Evolutionary conservation across 129 eudicot genomes (phyloP), one percentile per base, ranked within the genome.

Genomic region (Centella asiatica): DNA sequence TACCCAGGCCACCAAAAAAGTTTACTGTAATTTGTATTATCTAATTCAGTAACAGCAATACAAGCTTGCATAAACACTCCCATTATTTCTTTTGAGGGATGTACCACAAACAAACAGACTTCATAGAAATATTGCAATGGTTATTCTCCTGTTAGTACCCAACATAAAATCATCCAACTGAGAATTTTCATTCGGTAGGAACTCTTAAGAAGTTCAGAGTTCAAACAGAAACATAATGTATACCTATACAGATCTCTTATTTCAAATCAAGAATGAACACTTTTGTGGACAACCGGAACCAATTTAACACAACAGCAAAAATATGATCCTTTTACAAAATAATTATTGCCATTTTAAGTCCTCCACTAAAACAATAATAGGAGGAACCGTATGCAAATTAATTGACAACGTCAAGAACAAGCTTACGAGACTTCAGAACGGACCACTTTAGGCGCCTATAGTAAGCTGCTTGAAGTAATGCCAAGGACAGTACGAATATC

Each of bases 361-460:
- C 57, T 45, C 59, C 55, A n/a, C n/a, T n/a, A n/a, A n/a, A n/a
- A n/a, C 62, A 45, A 32, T 37, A 48, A 23, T 18, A 24, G 15
- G 20, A 55, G 74, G 4, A 31, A 39, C 13, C 42, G 11, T 36
- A 36, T 11, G 12, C 12, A 13, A 3, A 31, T 63, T 80, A 87
- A 85, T 87, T 87, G 74, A 87, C 85, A 10, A 87, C 93, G 51
- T 87, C 95, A 49, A 84, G 84, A 42, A 87, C 80, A 63, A 87
- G 78, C 83, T 84, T 87, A 23, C 95, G 83, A 7, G 95, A 87
- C 86, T 87, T 87, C 65, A 87, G 70, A 52, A 81, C 84, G 0
- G 95, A 87, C 95, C 95, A 87, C 69, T 57, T 87, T 82, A 87
- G 45, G 10, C 95, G 95, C 73, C 93, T 72, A 84, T 84, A 84